Evolutionary conservation across 768 basidiomycete genomes (phyloP).

Genomic region (Amylocystis lapponica): DNA sequence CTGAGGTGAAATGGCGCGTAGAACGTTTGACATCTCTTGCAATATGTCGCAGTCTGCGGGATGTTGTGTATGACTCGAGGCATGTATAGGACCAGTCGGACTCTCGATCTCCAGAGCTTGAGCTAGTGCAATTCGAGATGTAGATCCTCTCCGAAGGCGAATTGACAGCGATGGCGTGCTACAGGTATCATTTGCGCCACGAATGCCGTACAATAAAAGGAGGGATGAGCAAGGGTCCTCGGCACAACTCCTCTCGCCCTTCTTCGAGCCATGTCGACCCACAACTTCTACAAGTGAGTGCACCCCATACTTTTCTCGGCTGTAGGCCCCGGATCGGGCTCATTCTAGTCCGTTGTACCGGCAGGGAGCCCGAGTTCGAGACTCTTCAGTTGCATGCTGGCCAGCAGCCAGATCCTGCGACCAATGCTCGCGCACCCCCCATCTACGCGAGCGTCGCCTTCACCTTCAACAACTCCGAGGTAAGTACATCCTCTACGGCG

Average conservation of each 20-base stretch:
- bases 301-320: too few species aligned
- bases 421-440: slow-evolving; percentile 71
- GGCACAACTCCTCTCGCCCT: neutral
- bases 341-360: neutral
- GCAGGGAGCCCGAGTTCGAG: slow-evolving; percentile 62
- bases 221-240: neutral
- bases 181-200: too few species aligned
- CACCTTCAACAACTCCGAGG: slow-evolving; percentile 67
- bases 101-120: too few species aligned
- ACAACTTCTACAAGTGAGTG: slow-evolving; percentile 12
- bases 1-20: too few species aligned
- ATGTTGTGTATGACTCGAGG: too few species aligned
- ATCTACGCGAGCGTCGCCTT: slow-evolving; percentile 74
- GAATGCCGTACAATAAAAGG: too few species aligned
- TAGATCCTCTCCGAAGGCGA: too few species aligned
- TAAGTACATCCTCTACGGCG: slow-evolving; percentile 16
- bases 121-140: too few species aligned
- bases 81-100: too few species aligned
- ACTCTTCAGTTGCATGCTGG: slow-evolving; percentile 81
- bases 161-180: too few species aligned
- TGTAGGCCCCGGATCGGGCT: neutral
- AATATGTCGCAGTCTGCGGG: too few species aligned
- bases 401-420: slow-evolving; percentile 55
- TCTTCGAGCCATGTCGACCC: slow-evolving; percentile 6
- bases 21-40: too few species aligned